Base-by-base conservation (phyloP, 1,284 basidiomycete genomes). In the Ustilago lituana region DNA sequence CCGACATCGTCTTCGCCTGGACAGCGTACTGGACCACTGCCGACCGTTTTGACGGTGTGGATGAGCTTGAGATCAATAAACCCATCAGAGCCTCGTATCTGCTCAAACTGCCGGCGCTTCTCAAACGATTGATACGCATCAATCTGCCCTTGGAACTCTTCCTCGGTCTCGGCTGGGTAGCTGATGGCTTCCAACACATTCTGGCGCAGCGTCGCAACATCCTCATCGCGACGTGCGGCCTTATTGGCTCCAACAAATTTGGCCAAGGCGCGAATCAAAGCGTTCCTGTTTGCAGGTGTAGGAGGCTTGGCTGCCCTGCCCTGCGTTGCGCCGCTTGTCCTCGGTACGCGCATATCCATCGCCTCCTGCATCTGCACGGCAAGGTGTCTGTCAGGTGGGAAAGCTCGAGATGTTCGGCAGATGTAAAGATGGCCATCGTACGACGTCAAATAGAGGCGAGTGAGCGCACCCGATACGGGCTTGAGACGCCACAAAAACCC, bases 351-450 rank as follows among this genome's bases (percentile, higher is more conserved):
- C 59, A 64, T 57, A 29, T 61, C 56, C 31, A 71, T 32, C 14
- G 63, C 55, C 31, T 61, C 48, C 33, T 58, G 59, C 46, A 64
- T 54, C 55, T 57, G 66, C 1, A 87, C 88, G 3, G 89, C 70
- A 17, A 76, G 62, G 32, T 82, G 89, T 2, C 90, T 89, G 20
- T 86, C 83, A 0, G 92, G 92, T 10, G 90, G 88, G 73, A 88
- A 85, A 6, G 90, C 88, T 27, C 85, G 83, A 1, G 84, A 67
- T 11, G 87, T 84, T 17, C 82, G 74, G 43, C 90, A 74, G 11
- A 87, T 84, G 82, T 92, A 93, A 19, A 93, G 82, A 74, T 87
- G 87, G 3, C 90, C 89, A 53, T 89, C 87, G 75, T 93, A 90
- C 7, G 88, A 88, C 26, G 86, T 84, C 17, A 94, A 84, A 82